phyloP scores from a whole-genome alignment of 2,329 filamentous ascomycete species.

The Sclerotinia sclerotiorum region DNA sequence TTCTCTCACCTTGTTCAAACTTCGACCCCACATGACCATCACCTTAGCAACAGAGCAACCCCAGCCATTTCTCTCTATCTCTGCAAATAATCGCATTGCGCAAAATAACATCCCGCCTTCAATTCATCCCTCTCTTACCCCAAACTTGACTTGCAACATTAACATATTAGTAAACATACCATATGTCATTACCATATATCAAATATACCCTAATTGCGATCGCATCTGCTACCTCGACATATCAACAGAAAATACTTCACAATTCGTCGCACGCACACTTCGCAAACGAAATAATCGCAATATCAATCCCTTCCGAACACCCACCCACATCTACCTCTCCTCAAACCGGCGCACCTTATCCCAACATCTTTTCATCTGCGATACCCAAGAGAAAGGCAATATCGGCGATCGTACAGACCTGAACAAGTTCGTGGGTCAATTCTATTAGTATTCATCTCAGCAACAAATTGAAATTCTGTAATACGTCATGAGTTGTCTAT shows the following conservation, averaged over 20 bases:
- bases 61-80: slow-evolving; percentile 1
- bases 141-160: not conserved
- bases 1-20: not conserved
- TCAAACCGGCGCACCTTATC: not conserved
- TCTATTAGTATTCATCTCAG: not conserved
- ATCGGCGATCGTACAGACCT: not conserved
- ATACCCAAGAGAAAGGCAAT: not conserved
- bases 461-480: not conserved
- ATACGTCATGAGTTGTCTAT: not conserved
- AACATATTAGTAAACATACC: not conserved
- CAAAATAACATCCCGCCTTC: slow-evolving; percentile 3
- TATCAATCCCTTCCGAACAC: not conserved
- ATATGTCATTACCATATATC: not conserved
- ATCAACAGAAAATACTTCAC: not conserved
- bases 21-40: slow-evolving; percentile 5
- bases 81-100: slow-evolving; percentile 5
- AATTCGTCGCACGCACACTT: not conserved
- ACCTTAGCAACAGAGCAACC: slow-evolving; percentile 13
- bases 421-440: not conserved
- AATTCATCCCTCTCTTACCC: not conserved
- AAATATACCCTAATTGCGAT: not conserved
- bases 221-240: slow-evolving; percentile 6
- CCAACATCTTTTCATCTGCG: not conserved
- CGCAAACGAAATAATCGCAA: slow-evolving; percentile 2
- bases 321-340: not conserved